Base-by-base conservation (phyloP, 2,329 filamentous ascomycete genomes). In the Beauveria brongniartii region DNA sequence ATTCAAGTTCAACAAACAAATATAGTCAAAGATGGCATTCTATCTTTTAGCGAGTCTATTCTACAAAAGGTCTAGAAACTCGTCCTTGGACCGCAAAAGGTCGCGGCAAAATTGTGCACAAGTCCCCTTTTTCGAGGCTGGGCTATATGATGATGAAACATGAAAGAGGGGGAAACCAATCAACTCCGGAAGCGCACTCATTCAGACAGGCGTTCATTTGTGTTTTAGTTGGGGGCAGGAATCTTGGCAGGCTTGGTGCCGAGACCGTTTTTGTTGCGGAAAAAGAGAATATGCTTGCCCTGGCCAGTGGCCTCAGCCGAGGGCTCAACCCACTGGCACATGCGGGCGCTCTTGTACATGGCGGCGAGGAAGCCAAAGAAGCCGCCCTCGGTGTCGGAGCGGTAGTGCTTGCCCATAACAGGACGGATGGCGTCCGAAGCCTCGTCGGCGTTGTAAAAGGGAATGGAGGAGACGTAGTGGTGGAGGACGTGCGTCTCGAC, bases 241-340 rank as follows among this genome's bases (percentile, higher is more conserved):
- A 62, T 55, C 26, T 55, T 59, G 24, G 68, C 67, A 37, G 75
- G 75, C 65, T 71, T 71, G 37, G 86, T 77, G 66, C 94, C 94
- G 26, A 96, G 78, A 22, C 91, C 90, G 77, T 97, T 99, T 69
- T 83, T 82, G 83, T 99, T 99, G 72, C 93, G 87, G 88, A 90
- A 99, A 84, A 99, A 97, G 60, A 96, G 77, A 34, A 99, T 88
- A 64, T 89, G 87, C 79, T 91, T 89, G 73, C 86, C 88, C 69
- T 92, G 87, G 40, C 91, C 93, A 71, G 86, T 76, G 55, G 92
- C 90, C 59, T 85, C 91, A 69, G 86, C 89, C 70, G 86, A 92
- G 61, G 92, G 91, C 86, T 99, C 94, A 65, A 99, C 92, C 91
- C 92, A 99, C 76, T 97, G 92, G 84, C 94, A 99, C 85, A 83